Evolutionary conservation across 2,329 filamentous ascomycete genomes (phyloP), one percentile per base, ranked within the genome.

Genomic region (Pezicula radicicola): DNA sequence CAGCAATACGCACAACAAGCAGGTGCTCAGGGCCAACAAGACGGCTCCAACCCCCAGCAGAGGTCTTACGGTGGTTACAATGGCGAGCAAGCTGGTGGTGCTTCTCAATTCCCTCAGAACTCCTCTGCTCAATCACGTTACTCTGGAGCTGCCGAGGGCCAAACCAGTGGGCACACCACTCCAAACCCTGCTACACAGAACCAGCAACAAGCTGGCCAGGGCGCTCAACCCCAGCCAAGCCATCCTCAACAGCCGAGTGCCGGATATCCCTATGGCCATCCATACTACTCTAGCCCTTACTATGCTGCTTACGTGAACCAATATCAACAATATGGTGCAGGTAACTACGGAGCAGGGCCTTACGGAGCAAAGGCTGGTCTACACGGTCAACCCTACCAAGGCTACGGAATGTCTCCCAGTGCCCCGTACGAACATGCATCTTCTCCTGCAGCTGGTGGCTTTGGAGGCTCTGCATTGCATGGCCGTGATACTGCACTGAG

Each of bases 91-190:
- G 81, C 66, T 74, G 83, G 83, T 68, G 86, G 79, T 66, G 83
- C 77, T 74, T 74, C 72, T 57, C 85, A 79, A 64, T 91, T 91
- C 68, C 84, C 87, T 37, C 89, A 92, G 68, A 89, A 84, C 68
- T 87, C 86, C 60, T 87, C 86, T 64, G 50, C 73, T 68, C 79
- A 78, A 58, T 79, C 82, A 4, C 80, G 84, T 49, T 86, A 85
- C 58, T 75, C 74, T 44, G 71, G 76, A 28, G 73, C 78, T 54
- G 77, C 83, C 56, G 91, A 96, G 50, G 80, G 82, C 55, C 89
- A 91, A 64, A 91, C 87, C 74, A 96, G 91, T 68, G 93, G 91
- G 42, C 88, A 94, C 69, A 93, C 88, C 63, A 97, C 92, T 2
- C 92, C 93, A 35, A 94, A 95, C 73, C 91, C 92, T 27, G 79